These are phyloP conservation scores for Tulasnella sp. DNA, from an alignment of 768 basidiomycete genomes.

Conservation along the genomic window DNA sequence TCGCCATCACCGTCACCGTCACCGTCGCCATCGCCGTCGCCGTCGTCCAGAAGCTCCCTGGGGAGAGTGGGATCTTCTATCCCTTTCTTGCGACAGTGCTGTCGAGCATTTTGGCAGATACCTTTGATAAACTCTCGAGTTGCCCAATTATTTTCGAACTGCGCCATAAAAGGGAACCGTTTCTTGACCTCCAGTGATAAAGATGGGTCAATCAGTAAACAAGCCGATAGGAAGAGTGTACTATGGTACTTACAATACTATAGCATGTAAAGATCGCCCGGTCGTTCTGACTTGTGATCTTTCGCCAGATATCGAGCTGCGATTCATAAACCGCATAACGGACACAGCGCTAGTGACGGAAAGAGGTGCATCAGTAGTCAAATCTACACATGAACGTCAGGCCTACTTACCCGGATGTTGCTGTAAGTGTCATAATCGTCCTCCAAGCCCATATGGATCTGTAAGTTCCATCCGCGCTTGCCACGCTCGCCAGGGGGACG, in stretches of 20 bases:
- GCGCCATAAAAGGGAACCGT: neutral
- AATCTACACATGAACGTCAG: neutral
- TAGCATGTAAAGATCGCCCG: neutral
- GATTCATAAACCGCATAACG: neutral
- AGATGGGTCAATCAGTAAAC: neutral
- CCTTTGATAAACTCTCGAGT: neutral
- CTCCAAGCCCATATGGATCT: neutral
- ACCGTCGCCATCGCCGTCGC: neutral
- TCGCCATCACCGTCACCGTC: neutral
- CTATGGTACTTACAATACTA: neutral
- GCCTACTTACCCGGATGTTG: neutral
- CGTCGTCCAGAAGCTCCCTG: neutral
- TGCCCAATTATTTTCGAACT: neutral
- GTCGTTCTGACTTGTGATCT: neutral
- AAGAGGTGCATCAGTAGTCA: neutral
- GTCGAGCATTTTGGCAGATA: neutral
- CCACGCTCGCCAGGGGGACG: neutral
- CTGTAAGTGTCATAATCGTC: neutral
- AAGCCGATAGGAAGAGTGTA: neutral
- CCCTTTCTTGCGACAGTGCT: neutral
- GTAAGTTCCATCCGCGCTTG: neutral
- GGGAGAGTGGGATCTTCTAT: neutral
- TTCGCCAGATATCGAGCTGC: neutral
- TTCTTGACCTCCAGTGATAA: neutral
- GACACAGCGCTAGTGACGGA: neutral